A percentile compares a stretch with the other conserved stretches of the same genome.
phyloP scores from a whole-genome alignment of 2,329 filamentous ascomycete species.

The Clarireedia homoeocarpa region DNA sequence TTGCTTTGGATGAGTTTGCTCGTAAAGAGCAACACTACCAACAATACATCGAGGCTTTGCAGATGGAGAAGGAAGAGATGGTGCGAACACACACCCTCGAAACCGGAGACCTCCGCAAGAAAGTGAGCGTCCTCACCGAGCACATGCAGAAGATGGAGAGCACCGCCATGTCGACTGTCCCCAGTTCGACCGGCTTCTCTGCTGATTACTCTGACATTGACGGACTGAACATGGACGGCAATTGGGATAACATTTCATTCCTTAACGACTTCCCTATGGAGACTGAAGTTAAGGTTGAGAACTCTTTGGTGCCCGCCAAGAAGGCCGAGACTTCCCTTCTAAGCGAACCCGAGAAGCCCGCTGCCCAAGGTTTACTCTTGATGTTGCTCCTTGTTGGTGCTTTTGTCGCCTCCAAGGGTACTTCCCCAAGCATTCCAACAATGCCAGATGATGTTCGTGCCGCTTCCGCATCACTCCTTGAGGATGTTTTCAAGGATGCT shows the following conservation, averaged over 20 bases:
- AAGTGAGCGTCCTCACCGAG: constrained; percentile 73
- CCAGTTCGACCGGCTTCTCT: constrained; percentile 55
- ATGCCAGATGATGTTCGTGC: constrained; percentile 76
- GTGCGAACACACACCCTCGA: constrained; percentile 83
- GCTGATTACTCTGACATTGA: constrained; percentile 77
- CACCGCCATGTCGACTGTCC: constrained; percentile 41
- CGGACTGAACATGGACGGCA: constrained; percentile 68
- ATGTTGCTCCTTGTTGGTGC: constrained; percentile 97
- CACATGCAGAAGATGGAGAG: constrained; percentile 65
- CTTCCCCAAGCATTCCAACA: constrained; percentile 63
- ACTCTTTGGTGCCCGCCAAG: constrained; percentile 43
- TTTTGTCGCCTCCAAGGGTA: constrained; percentile 84
- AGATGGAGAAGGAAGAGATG: constrained; percentile 86
- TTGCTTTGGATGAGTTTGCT: constrained; percentile 62
- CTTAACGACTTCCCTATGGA: constrained; percentile 63
- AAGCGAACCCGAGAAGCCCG: constrained; percentile 51
- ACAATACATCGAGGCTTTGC: constrained; percentile 67
- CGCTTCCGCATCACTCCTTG: constrained; percentile 68
- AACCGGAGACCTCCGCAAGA: constrained; percentile 85
- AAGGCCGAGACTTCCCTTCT: constrained; percentile 41
- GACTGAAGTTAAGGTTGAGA: constrained; percentile 52
- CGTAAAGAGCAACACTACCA: constrained; percentile 67
- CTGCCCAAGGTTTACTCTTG: constrained; percentile 75
- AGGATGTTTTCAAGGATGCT: constrained; percentile 76
- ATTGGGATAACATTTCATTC: constrained; percentile 79